These are phyloP conservation scores for Nigrospora osmanthi DNA, from an alignment of 2,329 filamentous ascomycete species.

Conservation along the genomic window DNA sequence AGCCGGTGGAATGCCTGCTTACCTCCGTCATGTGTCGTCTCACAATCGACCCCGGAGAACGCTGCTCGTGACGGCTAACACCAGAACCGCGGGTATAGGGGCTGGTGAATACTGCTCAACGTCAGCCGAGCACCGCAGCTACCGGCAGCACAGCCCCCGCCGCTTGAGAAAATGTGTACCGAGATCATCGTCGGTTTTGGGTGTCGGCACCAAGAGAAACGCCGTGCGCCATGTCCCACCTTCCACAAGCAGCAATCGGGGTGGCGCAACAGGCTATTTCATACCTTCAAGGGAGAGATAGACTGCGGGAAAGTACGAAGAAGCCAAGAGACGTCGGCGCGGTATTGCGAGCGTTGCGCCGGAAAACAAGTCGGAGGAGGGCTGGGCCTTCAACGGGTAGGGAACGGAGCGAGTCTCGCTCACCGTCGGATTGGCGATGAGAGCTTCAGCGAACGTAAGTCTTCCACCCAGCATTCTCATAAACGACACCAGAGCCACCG, in stretches of 20 bases:
- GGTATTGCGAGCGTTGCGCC: constrained; percentile 1
- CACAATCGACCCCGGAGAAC: no score
- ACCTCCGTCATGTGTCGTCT: no score
- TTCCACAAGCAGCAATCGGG: constrained; percentile 2
- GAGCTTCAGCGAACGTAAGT: neutral
- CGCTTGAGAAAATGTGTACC: neutral
- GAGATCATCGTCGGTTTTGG: neutral
- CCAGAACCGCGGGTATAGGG: no score
- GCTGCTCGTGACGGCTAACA: no score
- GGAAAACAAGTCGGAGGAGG: neutral
- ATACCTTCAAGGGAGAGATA: neutral
- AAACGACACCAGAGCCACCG: no score
- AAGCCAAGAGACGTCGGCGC: neutral
- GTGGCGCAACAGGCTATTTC: neutral
- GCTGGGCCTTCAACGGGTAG: neutral
- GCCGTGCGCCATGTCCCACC: neutral
- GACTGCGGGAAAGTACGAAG: constrained; percentile 1
- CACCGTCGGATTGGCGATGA: constrained; percentile 2
- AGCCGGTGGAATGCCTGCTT: no score
- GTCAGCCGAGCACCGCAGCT: no score
- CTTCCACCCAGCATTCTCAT: no score
- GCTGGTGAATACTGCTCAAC: no score
- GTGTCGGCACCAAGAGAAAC: neutral
- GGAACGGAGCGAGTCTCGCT: constrained; percentile 1
- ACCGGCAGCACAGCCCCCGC: no score